Conservation (phyloP, 1,139 yeast genomes). For the Saccharomycopsis hybrid region DNA sequence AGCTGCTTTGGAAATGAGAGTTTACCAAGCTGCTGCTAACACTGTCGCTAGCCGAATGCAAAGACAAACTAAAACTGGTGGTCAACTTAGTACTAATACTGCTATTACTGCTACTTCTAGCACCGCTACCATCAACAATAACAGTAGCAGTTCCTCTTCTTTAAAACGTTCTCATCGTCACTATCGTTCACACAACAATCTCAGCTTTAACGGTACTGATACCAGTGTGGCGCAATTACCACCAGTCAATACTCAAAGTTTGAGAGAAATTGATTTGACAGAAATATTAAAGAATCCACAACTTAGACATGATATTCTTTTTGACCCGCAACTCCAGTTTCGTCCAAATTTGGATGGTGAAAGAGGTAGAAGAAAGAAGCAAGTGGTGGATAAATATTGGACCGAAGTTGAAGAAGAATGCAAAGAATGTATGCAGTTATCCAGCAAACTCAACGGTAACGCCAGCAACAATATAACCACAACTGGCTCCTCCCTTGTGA, state of each 20-base stretch:
- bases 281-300: conserved; percentile 91
- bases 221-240: conserved; percentile 43
- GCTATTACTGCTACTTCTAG: background rate
- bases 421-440: conserved; percentile 14
- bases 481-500: background rate
- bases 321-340: conserved; percentile 89
- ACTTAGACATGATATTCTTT: conserved; percentile 83
- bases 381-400: conserved; percentile 81
- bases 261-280: conserved; percentile 80
- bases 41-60: background rate
- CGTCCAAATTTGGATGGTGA: conserved; percentile 91
- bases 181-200: conserved; percentile 24
- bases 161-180: conserved; percentile 19
- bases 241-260: conserved; percentile 77
- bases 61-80: too few relatives aligned
- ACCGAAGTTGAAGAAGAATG: conserved; percentile 59
- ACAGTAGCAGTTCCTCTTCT: conserved; percentile 20
- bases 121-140: background rate
- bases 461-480: background rate
- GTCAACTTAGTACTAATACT: too few relatives aligned
- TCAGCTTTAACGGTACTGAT: conserved; percentile 17
- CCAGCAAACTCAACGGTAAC: conserved; percentile 2
- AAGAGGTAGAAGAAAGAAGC: conserved; percentile 73
- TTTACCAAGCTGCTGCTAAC: background rate
- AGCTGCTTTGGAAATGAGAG: background rate